These are phyloP conservation scores for Moricandia arvensis DNA, from an alignment of 345 rosid genomes.

Conservation along the genomic window DNA sequence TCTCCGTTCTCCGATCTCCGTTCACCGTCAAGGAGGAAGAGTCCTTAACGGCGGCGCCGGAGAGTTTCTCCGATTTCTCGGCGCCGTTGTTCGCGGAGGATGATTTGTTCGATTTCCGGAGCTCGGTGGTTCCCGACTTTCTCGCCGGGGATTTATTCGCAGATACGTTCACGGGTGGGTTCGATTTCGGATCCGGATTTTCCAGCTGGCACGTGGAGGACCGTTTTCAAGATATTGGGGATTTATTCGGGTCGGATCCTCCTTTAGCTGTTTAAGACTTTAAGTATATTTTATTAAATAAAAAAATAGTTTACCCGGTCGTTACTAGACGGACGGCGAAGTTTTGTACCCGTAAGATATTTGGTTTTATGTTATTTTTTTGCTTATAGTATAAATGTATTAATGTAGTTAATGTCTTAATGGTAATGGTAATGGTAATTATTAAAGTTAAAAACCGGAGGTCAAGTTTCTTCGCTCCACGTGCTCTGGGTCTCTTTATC, in stretches of 20 bases:
- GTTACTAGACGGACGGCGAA: constrained; percentile 30
- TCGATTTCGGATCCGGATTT: constrained; percentile 49
- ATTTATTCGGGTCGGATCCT: constrained; percentile 75
- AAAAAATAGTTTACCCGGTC: constrained; percentile 20
- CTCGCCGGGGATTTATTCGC: too few relatives aligned
- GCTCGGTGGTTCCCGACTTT: constrained; percentile 40
- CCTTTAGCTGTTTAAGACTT: constrained; percentile 47
- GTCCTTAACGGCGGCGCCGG: constrained; percentile 33
- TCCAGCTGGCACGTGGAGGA: constrained; percentile 55
- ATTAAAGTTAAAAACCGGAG: constrained; percentile 42
- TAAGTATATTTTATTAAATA: constrained; percentile 20
- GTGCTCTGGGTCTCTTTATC: constrained; percentile 28
- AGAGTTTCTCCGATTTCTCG: constrained; percentile 47
- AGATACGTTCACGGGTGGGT: constrained; percentile 32
- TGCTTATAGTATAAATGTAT: background rate
- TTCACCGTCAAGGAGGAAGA: constrained; percentile 42
- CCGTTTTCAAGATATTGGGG: constrained; percentile 75
- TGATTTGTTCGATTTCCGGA: constrained; percentile 49
- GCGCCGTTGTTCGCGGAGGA: constrained; percentile 44
- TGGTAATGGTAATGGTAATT: background rate
- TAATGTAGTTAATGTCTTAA: background rate
- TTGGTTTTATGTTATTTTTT: background rate
- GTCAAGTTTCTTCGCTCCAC: constrained; percentile 42
- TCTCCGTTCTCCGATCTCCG: constrained; percentile 68
- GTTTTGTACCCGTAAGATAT: constrained; percentile 43